Percentiles rank a stretch among this genome's conserved stretches.
Conservation (phyloP, 495 filamentous ascomycete genomes). For the Halenospora varia region DNA sequence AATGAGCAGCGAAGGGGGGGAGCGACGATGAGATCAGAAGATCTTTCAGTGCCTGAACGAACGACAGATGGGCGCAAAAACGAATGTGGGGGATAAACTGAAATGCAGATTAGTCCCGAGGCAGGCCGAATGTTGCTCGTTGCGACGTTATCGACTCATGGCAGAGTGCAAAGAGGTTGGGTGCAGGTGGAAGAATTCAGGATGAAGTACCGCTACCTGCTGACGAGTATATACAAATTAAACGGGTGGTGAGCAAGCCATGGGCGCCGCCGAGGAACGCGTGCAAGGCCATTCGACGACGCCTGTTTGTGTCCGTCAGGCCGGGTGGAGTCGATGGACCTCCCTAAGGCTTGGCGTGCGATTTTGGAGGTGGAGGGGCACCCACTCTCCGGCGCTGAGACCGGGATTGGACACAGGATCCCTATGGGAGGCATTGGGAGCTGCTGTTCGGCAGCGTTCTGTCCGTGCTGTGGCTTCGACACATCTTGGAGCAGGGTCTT, state of each 20-base stretch:
- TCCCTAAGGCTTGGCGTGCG: no score
- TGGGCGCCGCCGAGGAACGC: not conserved
- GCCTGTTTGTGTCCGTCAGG: not conserved
- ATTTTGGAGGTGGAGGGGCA: not conserved
- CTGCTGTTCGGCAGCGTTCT: no score
- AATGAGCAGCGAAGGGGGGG: not conserved
- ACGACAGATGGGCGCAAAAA: constrained; percentile 2
- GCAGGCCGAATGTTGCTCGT: not conserved
- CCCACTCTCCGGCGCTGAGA: not conserved
- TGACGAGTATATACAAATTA: constrained; percentile 17
- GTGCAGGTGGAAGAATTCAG: not conserved
- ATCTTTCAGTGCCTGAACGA: not conserved
- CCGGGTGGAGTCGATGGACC: not conserved
- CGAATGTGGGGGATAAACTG: constrained; percentile 16
- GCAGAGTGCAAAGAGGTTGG: not conserved
- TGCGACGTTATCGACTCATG: not conserved
- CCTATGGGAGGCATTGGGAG: no score
- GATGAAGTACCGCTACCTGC: constrained; percentile 9
- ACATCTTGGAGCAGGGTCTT: not conserved
- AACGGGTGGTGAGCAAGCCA: not conserved
- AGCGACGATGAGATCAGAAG: not conserved
- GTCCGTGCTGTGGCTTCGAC: not conserved
- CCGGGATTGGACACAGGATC: not conserved
- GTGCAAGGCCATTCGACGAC: not conserved
- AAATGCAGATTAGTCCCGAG: constrained; percentile 7